phyloP scores from a whole-genome alignment of 495 filamentous ascomycete species.

The Hamigera avellanea region DNA sequence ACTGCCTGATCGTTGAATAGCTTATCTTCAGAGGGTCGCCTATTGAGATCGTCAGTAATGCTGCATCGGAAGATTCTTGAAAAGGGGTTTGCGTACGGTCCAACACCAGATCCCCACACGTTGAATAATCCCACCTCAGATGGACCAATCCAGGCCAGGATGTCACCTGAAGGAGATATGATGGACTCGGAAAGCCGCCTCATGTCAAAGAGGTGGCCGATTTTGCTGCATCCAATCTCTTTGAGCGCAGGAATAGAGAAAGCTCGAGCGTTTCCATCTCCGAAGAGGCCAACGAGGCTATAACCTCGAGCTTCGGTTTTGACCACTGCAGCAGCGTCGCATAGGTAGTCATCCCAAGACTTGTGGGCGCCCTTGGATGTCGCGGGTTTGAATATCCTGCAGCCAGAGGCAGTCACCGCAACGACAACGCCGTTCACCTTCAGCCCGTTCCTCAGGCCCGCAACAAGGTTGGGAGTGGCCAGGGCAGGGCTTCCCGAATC shows the following conservation, averaged over 20 bases:
- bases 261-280: slow-evolving; percentile 62
- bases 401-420: slow-evolving; percentile 59
- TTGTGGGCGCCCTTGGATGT: slow-evolving; percentile 79
- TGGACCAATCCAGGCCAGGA: slow-evolving; percentile 83
- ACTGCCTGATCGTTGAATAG: slow-evolving; percentile 63
- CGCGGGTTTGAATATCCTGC: slow-evolving; percentile 76
- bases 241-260: slow-evolving; percentile 80
- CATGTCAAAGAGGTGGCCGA: slow-evolving; percentile 58
- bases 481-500: slow-evolving; percentile 64
- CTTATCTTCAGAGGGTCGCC: slow-evolving; percentile 48
- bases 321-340: slow-evolving; percentile 64
- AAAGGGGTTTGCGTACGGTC: slow-evolving; percentile 27
- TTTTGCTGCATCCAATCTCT: slow-evolving; percentile 58
- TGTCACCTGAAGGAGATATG: slow-evolving; percentile 64
- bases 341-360: slow-evolving; percentile 70
- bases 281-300: slow-evolving; percentile 73
- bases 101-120: slow-evolving; percentile 63
- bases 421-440: slow-evolving; percentile 62
- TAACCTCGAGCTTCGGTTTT: slow-evolving; percentile 60
- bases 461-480: slow-evolving; percentile 63
- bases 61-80: slow-evolving; percentile 9
- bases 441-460: slow-evolving; percentile 54
- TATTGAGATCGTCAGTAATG: slow-evolving; percentile 21
- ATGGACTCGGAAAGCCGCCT: slow-evolving; percentile 53
- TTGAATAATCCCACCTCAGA: slow-evolving; percentile 71